Conservation (phyloP, 1,284 basidiomycete genomes). For the Trametes polyzona region DNA sequence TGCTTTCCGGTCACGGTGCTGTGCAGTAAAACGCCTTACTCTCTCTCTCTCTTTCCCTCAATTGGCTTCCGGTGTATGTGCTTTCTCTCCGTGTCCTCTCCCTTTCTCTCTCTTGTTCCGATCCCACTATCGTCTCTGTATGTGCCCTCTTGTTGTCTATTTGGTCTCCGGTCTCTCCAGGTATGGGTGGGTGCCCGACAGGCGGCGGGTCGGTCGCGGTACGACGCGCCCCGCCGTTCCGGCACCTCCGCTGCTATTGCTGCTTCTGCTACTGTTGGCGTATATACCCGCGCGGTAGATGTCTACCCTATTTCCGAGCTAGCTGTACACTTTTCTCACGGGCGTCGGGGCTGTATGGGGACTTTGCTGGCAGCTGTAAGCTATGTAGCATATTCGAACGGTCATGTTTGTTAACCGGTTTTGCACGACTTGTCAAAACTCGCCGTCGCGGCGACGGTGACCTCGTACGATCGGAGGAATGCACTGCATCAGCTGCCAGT, state of each 20-base stretch:
- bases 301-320: constrained; percentile 15
- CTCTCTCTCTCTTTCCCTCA: no score
- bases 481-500: no score
- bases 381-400: constrained; percentile 23
- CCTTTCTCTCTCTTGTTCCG: not conserved
- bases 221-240: constrained; percentile 14
- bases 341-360: constrained; percentile 9
- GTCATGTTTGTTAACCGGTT: no score
- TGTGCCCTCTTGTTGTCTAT: no score
- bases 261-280: no score
- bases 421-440: no score
- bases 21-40: not conserved
- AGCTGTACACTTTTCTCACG: constrained; percentile 4
- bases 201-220: constrained; percentile 6
- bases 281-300: constrained; percentile 21
- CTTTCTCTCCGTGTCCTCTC: not conserved
- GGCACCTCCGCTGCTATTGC: no score
- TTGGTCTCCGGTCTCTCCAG: constrained; percentile 4
- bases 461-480: no score
- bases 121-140: no score
- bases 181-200: constrained; percentile 4
- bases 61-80: constrained; percentile 4
- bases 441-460: no score
- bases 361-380: constrained; percentile 14
- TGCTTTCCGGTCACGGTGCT: constrained; percentile 15